Base-by-base conservation (phyloP, 106 monocot genomes). In the Dioscorea zingiberensis region DNA sequence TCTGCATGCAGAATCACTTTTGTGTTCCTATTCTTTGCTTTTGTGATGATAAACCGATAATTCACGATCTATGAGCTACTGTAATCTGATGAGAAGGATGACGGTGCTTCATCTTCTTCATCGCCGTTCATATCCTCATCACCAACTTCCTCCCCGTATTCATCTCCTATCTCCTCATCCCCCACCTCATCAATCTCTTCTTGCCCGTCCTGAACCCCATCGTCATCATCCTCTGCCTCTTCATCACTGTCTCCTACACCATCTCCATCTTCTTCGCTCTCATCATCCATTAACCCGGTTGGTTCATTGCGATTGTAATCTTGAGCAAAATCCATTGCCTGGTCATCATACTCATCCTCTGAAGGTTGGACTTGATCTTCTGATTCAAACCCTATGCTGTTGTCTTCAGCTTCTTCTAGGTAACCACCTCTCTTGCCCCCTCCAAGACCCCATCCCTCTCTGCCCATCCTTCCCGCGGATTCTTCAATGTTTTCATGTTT, bases 31-130 rank as follows among this genome's bases (percentile, higher is more conserved):
- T 10, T 38, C 38, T 38, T 38, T 6, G 38, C 38, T 38, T 38
- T 38, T 2, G 0, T 38, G 38, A 38, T 6, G 10, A 38, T 6
- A 38, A 38, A 38, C 38, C 1, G 3, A 38, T 38, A 38, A 6
- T 0, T 1, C 10, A 10, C 38, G 10, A 38, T 38, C 4, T 38
- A 38, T 38, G 38, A 76, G 57, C 86, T 92, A 75, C 97, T 93
- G 65, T 93, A 98, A 13, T 86, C 97, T 15, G 94, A 94, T 25
- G 91, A 97, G 48, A 25, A 85, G 3, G 81, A 89, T 16, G 67
- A 56, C 27, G 63, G 60, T 16, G 30, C 79, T 21, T 72, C 84
- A 28, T 79, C 38, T 38, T 38, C 38, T 38, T 38, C 38, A 8
- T 38, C 38, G 3, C 38, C 38, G 10, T 38, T 38, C 4, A 38